These are phyloP conservation scores for Pholiota microspora DNA, from an alignment of 768 basidiomycete genomes.

Conservation along the genomic window DNA sequence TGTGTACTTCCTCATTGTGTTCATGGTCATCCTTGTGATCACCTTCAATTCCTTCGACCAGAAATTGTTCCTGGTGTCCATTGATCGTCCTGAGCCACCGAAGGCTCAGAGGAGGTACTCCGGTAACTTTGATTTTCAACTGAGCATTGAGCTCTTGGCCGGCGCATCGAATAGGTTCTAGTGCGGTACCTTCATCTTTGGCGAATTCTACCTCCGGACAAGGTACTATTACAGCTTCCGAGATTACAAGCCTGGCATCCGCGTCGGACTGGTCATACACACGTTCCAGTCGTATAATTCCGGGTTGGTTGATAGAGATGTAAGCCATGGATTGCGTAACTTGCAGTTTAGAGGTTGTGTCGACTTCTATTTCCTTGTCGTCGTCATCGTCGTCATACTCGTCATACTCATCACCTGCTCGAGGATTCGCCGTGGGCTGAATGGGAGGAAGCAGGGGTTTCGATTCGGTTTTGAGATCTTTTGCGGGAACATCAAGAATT, in stretches of 20 bases:
- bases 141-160: slow-evolving; percentile 60
- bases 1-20: slow-evolving; percentile 3
- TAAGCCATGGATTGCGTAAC: slow-evolving; percentile 73
- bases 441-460: slow-evolving; percentile 52
- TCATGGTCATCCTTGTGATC: slow-evolving; percentile 31
- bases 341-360: slow-evolving; percentile 51
- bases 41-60: slow-evolving; percentile 84
- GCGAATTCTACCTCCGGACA: slow-evolving; percentile 79
- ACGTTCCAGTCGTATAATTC: slow-evolving; percentile 70
- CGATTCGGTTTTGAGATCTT: slow-evolving; percentile 69
- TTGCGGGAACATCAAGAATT: slow-evolving; percentile 51
- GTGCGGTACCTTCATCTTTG: slow-evolving; percentile 30
- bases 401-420: slow-evolving; percentile 52
- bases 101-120: slow-evolving; percentile 75
- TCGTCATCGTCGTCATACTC: slow-evolving; percentile 75
- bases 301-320: slow-evolving; percentile 71
- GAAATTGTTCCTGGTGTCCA: slow-evolving; percentile 63
- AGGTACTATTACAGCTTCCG: slow-evolving; percentile 71
- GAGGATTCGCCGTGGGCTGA: slow-evolving; percentile 26
- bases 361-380: slow-evolving; percentile 26
- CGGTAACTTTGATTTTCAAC: slow-evolving; percentile 62
- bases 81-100: slow-evolving; percentile 73
- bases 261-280: slow-evolving; percentile 69
- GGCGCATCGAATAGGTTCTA: slow-evolving; percentile 59
- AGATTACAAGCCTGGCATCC: slow-evolving; percentile 69